A percentile compares a stretch with the other conserved stretches of the same genome.
Conservation (phyloP, 2,329 filamentous ascomycete genomes). For the Fusarium heterosporum region DNA sequence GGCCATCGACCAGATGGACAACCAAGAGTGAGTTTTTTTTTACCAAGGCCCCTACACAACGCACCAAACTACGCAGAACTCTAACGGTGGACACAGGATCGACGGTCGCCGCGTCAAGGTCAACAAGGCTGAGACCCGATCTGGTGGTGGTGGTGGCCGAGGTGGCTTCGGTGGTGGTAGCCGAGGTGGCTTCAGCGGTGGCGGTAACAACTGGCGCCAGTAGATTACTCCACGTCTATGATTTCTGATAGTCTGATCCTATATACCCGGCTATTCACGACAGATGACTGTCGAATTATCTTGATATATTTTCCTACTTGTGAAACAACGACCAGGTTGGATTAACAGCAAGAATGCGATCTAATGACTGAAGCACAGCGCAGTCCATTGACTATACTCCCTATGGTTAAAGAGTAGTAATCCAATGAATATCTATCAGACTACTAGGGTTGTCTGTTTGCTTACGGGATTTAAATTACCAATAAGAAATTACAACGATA, state of each 20-base stretch:
- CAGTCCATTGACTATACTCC: too few relatives aligned
- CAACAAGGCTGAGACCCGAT: slow-evolving; percentile 1
- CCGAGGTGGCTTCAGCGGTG: slow-evolving; percentile 8
- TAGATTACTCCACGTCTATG: neutral
- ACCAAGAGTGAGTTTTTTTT: slow-evolving; percentile 8
- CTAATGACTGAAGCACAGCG: too few relatives aligned
- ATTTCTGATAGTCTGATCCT: neutral
- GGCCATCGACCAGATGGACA: neutral
- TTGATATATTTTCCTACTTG: neutral
- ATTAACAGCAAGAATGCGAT: neutral
- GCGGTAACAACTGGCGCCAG: neutral
- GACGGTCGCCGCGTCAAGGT: slow-evolving; percentile 3
- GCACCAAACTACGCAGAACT: neutral
- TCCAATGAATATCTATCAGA: too few relatives aligned
- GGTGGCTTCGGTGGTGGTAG: slow-evolving; percentile 7
- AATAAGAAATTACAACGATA: too few relatives aligned
- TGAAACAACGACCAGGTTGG: neutral
- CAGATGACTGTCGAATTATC: neutral
- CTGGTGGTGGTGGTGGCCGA: slow-evolving; percentile 4
- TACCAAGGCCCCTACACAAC: neutral
- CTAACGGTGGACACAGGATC: neutral
- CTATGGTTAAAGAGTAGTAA: too few relatives aligned
- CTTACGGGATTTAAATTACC: too few relatives aligned
- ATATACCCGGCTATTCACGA: neutral
- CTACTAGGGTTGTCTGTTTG: too few relatives aligned